Evolutionary conservation across 1,284 basidiomycete genomes (phyloP).

Genomic region (Ceratobasidium sp.): DNA sequence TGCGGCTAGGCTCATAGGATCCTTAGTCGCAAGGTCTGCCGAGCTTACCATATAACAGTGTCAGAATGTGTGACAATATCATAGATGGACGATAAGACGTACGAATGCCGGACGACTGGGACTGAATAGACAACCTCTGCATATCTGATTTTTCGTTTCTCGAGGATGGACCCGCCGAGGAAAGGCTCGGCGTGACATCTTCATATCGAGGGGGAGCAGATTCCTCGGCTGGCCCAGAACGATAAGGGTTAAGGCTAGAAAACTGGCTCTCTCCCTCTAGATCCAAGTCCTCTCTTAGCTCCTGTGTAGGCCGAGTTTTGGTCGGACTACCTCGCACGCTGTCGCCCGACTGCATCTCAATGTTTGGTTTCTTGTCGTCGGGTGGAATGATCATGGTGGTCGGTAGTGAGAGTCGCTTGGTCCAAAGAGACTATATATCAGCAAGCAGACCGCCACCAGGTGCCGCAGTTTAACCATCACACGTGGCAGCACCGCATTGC

Average conservation of each 20-base stretch:
- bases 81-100: neutral
- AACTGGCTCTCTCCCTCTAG: neutral
- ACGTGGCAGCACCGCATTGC: conserved; percentile 12
- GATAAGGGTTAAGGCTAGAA: neutral
- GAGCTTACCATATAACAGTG: neutral
- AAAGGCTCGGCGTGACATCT: conserved; percentile 13
- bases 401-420: neutral
- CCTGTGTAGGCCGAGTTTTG: neutral
- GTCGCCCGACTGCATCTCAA: neutral
- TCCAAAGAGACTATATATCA: neutral
- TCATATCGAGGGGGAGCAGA: conserved; percentile 27
- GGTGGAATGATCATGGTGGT: conserved; percentile 37
- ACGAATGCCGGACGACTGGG: conserved; percentile 22
- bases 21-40: neutral
- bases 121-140: conserved; percentile 22
- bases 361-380: conserved; percentile 4
- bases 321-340: neutral
- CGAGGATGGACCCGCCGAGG: neutral
- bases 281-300: neutral
- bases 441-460: neutral
- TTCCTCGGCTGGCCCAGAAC: neutral
- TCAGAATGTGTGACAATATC: neutral
- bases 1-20: conserved; percentile 16
- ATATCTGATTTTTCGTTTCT: conserved; percentile 14
- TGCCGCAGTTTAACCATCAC: neutral